A percentile compares a stretch with the other conserved stretches of the same genome.
phyloP scores from a whole-genome alignment of 208 protist genomes.

The Trypanosoma avium region DNA sequence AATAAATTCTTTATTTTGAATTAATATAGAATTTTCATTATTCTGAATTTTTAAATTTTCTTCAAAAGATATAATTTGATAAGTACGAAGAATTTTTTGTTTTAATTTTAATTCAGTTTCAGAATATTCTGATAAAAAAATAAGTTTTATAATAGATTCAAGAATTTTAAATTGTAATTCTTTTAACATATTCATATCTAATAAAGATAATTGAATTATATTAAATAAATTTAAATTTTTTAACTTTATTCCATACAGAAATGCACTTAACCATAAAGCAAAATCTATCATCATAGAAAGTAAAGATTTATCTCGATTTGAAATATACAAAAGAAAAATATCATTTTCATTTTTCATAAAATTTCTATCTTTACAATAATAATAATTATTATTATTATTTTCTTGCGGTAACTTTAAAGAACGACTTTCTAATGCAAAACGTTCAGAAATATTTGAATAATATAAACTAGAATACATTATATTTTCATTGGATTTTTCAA shows the following conservation, averaged over 20 bases:
- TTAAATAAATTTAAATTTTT: not conserved
- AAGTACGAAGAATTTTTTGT: slow-evolving; percentile 4
- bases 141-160: not conserved
- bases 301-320: not conserved
- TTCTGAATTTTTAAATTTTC: no score
- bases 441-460: slow-evolving; percentile 12
- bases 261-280: slow-evolving; percentile 16
- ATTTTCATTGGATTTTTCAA: not conserved
- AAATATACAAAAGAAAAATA: not conserved
- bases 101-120: not conserved
- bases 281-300: slow-evolving; percentile 2
- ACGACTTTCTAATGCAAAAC: slow-evolving; percentile 10
- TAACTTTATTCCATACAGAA: slow-evolving; percentile 4
- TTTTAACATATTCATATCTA: slow-evolving; percentile 5
- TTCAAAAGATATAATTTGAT: slow-evolving; percentile 6
- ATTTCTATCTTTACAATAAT: not conserved
- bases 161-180: slow-evolving; percentile 1
- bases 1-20: not conserved
- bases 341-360: not conserved
- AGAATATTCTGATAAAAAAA: no score
- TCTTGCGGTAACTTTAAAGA: slow-evolving; percentile 10
- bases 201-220: no score
- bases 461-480: not conserved
- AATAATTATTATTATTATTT: not conserved
- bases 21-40: not conserved